These are phyloP conservation scores for Lablab purpureus DNA, from an alignment of 306 rosid species.

Conservation along the genomic window DNA sequence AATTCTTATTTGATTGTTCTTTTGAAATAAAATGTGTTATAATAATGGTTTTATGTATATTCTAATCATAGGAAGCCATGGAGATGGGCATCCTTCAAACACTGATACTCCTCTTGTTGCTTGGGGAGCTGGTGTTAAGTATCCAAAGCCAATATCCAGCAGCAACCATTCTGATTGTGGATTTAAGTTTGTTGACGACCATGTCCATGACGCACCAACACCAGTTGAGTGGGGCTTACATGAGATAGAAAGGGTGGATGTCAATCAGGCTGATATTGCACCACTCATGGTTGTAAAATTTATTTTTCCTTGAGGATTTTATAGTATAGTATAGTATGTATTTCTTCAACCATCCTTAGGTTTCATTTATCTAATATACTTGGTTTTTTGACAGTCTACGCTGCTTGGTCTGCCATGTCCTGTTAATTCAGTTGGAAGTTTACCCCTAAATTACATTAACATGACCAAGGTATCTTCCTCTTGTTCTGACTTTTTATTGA, in stretches of 20 bases:
- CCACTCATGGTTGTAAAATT: slow-evolving; percentile 78
- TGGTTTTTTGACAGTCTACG: slow-evolving; percentile 72
- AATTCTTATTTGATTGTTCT: slow-evolving; percentile 24
- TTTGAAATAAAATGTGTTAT: slow-evolving; percentile 29
- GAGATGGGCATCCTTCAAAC: slow-evolving; percentile 95
- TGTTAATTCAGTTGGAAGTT: slow-evolving; percentile 87
- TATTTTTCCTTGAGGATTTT: slow-evolving; percentile 24
- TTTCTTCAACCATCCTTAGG: slow-evolving; percentile 28
- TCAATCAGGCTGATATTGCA: slow-evolving; percentile 93
- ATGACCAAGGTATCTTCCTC: slow-evolving; percentile 67
- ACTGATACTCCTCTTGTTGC: slow-evolving; percentile 96
- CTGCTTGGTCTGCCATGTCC: slow-evolving; percentile 89
- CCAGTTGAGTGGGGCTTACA: slow-evolving; percentile 87
- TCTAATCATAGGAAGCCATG: slow-evolving; percentile 77
- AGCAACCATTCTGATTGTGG: slow-evolving; percentile 76
- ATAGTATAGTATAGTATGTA: slow-evolving; percentile 9
- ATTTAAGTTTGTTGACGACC: slow-evolving; percentile 81
- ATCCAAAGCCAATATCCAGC: slow-evolving; percentile 75
- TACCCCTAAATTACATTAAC: slow-evolving; percentile 77
- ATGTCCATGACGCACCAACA: slow-evolving; percentile 80
- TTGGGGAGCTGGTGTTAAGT: slow-evolving; percentile 92
- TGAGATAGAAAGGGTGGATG: slow-evolving; percentile 89
- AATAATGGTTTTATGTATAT: slow-evolving; percentile 27
- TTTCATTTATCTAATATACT: slow-evolving; percentile 51
- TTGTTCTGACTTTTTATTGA: slow-evolving; percentile 46